A percentile compares a stretch with the other conserved stretches of the same genome.
These are phyloP conservation scores for Pseudogymnoascus sp. DNA, from an alignment of 2,329 filamentous ascomycete genomes.

Conservation along the genomic window DNA sequence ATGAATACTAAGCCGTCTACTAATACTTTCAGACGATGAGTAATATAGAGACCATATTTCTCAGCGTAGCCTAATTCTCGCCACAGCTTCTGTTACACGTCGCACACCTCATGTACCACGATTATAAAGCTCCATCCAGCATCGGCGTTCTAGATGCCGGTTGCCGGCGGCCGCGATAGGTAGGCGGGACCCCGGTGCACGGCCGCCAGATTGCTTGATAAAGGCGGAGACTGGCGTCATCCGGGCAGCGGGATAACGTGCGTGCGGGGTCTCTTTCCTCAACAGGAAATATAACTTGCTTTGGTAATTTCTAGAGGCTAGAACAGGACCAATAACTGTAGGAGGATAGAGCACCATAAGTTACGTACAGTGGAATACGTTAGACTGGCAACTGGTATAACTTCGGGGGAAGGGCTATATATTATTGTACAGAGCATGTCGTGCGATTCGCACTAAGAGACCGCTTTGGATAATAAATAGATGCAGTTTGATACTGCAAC, in stretches of 20 bases:
- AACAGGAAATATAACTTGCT: background rate
- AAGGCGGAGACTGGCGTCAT: constrained; percentile 5
- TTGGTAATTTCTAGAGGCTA: background rate
- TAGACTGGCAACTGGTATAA: background rate
- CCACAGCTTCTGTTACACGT: background rate
- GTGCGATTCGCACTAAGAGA: background rate
- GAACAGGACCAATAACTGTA: background rate
- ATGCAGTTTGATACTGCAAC: background rate
- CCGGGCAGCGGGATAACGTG: background rate
- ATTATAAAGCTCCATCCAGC: background rate
- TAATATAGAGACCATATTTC: background rate
- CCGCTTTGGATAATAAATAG: background rate
- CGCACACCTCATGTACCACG: background rate
- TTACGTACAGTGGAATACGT: background rate
- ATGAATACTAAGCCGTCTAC: too few relatives aligned
- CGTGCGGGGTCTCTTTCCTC: background rate
- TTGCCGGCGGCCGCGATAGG: background rate
- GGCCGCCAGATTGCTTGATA: background rate
- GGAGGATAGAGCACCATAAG: background rate
- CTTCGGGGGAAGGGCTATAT: background rate
- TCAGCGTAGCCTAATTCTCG: background rate
- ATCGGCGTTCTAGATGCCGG: background rate
- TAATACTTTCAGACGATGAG: background rate
- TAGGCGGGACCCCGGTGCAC: background rate
- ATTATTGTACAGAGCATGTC: background rate